phyloP scores from a whole-genome alignment of 2,329 filamentous ascomycete species.

The Epichloe bromicola region DNA sequence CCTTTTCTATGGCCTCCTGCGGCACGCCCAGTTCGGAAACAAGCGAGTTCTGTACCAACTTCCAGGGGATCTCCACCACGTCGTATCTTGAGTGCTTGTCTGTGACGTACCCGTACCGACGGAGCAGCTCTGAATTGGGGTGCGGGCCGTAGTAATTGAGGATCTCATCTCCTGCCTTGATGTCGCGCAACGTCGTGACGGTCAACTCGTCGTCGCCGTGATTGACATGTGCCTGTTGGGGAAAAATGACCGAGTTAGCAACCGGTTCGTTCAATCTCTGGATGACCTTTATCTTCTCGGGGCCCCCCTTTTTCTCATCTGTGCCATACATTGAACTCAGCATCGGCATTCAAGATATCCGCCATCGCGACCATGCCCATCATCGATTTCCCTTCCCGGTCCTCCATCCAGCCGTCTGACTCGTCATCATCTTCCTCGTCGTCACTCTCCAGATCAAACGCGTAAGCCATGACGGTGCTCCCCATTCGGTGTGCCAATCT shows the following conservation, averaged over 20 bases:
- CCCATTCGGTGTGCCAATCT: conserved; percentile 64
- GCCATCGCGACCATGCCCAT: conserved; percentile 89
- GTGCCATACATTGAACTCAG: conserved; percentile 61
- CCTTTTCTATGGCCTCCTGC: conserved; percentile 25
- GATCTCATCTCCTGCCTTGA: conserved; percentile 61
- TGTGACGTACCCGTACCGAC: conserved; percentile 82
- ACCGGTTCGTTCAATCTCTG: not conserved
- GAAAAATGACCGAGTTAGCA: not conserved
- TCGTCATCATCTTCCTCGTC: conserved; percentile 46
- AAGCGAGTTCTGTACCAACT: conserved; percentile 37
- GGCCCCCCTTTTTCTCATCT: not conserved
- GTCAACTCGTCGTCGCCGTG: conserved; percentile 44
- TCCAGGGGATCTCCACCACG: conserved; percentile 64
- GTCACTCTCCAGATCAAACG: conserved; percentile 61
- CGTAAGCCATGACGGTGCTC: conserved; percentile 83
- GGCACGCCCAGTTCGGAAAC: conserved; percentile 24
- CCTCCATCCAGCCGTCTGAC: conserved; percentile 52
- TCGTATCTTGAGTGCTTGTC: conserved; percentile 65
- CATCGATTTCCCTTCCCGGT: conserved; percentile 40
- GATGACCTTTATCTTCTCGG: not conserved
- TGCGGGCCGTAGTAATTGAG: conserved; percentile 84
- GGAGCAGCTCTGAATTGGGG: conserved; percentile 67
- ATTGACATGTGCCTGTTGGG: conserved; percentile 36
- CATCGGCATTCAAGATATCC: conserved; percentile 81
- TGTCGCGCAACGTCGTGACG: conserved; percentile 58